phyloP scores from a whole-genome alignment of 1,284 basidiomycete species.

The Ustilago nuda region DNA sequence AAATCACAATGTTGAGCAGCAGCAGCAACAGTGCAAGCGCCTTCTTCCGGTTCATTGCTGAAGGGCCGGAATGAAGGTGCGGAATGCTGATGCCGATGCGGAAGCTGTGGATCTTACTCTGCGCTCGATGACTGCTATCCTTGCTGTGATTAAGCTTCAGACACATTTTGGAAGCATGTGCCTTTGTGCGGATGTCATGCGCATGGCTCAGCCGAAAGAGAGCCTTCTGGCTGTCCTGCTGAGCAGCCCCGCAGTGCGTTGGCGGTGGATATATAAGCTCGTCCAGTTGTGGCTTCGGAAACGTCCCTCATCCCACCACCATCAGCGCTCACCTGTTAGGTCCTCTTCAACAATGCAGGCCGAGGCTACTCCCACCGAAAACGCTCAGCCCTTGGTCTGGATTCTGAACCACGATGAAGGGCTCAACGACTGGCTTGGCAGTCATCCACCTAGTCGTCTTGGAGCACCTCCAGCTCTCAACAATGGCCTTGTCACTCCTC shows the following conservation, averaged over 20 bases:
- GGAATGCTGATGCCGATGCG: not conserved
- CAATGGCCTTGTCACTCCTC: conserved; percentile 8
- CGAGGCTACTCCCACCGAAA: not conserved
- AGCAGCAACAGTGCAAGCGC: not conserved
- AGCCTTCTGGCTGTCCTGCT: not conserved
- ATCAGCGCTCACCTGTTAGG: not conserved
- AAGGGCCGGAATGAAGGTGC: conserved; percentile 9
- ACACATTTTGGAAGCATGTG: not conserved
- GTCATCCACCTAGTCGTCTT: conserved; percentile 23
- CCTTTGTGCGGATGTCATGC: not conserved
- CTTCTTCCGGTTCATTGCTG: not conserved
- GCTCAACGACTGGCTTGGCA: conserved; percentile 22
- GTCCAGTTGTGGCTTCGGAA: not conserved
- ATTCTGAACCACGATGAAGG: conserved; percentile 10
- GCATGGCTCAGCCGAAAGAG: not conserved
- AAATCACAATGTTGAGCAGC: conserved; percentile 1
- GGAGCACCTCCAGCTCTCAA: conserved; percentile 15
- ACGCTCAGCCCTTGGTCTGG: conserved; percentile 10
- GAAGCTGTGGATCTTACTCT: not conserved
- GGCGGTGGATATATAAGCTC: not conserved
- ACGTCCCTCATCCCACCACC: not conserved
- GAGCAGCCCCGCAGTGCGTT: not conserved
- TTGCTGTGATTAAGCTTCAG: conserved; percentile 1
- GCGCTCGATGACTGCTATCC: not conserved
- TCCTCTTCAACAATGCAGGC: not conserved